These are phyloP conservation scores for Aspergillus campestris DNA, from an alignment of 495 filamentous ascomycete genomes.

Conservation along the genomic window DNA sequence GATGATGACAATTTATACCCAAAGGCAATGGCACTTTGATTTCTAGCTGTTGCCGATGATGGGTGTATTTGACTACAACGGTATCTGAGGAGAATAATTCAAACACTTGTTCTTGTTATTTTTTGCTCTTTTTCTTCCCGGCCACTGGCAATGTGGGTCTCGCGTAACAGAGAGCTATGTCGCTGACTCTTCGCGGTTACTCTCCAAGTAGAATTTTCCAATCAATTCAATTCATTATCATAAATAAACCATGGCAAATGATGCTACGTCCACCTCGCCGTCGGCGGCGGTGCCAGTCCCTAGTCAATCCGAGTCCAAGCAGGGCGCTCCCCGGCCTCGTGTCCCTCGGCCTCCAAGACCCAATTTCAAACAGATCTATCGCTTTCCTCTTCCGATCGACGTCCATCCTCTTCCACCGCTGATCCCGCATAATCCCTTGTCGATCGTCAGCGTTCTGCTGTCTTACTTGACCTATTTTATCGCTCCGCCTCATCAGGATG, in stretches of 20 bases:
- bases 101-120: conserved; percentile 3
- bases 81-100: conserved; percentile 74
- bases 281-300: conserved; percentile 11
- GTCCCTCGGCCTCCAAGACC: conserved; percentile 48
- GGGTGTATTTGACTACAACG: conserved; percentile 88
- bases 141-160: too few relatives aligned
- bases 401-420: conserved; percentile 76
- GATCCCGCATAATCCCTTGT: conserved; percentile 88
- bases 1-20: conserved; percentile 38
- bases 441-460: conserved; percentile 67
- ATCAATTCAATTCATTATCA: not conserved
- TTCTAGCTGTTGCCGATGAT: conserved; percentile 71
- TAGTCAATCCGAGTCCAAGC: conserved; percentile 3
- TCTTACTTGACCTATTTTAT: conserved; percentile 67
- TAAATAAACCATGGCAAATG: too few relatives aligned
- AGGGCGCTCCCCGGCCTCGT: conserved; percentile 15
- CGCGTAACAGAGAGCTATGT: conserved; percentile 14
- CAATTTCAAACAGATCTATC: conserved; percentile 64
- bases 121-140: not conserved
- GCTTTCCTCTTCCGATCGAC: conserved; percentile 67
- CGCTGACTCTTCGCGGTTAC: conserved; percentile 16
- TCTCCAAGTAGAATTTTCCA: too few relatives aligned
- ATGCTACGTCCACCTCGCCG: conserved; percentile 4
- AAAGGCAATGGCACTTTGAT: conserved; percentile 56
- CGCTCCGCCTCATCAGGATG: conserved; percentile 58